Conservation (phyloP, 2,329 filamentous ascomycete species). For the Fusarium graminum region DNA sequence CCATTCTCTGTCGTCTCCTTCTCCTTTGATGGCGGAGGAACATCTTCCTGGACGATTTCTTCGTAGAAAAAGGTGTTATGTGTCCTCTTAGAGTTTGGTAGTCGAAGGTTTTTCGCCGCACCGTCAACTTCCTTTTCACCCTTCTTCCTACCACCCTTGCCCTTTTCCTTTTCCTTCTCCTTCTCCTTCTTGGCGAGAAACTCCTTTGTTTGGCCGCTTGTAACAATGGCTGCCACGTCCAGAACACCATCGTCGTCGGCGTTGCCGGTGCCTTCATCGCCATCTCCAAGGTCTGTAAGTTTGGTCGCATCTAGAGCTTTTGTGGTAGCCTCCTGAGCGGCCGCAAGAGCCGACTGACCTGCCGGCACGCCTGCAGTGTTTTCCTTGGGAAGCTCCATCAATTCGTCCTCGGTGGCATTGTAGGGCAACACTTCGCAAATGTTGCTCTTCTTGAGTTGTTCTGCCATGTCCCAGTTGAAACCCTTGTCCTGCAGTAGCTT, state of each 20-base stretch:
- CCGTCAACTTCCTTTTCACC: conserved; percentile 67
- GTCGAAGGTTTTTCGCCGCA: conserved; percentile 67
- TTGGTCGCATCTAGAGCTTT: conserved; percentile 56
- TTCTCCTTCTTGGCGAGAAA: conserved; percentile 88
- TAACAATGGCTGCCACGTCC: conserved; percentile 87
- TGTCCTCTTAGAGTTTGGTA: conserved; percentile 80
- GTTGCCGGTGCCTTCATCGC: conserved; percentile 58
- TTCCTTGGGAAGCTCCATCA: conserved; percentile 65
- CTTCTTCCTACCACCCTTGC: conserved; percentile 69
- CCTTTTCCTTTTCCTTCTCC: conserved; percentile 78
- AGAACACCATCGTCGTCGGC: conserved; percentile 78
- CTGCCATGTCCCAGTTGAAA: conserved; percentile 75
- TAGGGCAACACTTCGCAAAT: conserved; percentile 77
- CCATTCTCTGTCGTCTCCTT: conserved; percentile 43
- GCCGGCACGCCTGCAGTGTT: conserved; percentile 49
- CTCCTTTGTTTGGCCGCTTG: conserved; percentile 83
- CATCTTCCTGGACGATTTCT: conserved; percentile 71
- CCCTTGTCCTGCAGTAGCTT: conserved; percentile 72
- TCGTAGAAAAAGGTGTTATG: conserved; percentile 81
- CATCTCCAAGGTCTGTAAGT: conserved; percentile 54
- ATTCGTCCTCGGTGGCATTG: conserved; percentile 57
- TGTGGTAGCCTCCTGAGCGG: conserved; percentile 50
- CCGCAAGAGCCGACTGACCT: conserved; percentile 21
- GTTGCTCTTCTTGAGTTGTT: conserved; percentile 75
- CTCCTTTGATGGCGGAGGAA: conserved; percentile 53